These are phyloP conservation scores for Seminavis robusta DNA, from an alignment of 108 stramenopile genomes.

Conservation along the genomic window DNA sequence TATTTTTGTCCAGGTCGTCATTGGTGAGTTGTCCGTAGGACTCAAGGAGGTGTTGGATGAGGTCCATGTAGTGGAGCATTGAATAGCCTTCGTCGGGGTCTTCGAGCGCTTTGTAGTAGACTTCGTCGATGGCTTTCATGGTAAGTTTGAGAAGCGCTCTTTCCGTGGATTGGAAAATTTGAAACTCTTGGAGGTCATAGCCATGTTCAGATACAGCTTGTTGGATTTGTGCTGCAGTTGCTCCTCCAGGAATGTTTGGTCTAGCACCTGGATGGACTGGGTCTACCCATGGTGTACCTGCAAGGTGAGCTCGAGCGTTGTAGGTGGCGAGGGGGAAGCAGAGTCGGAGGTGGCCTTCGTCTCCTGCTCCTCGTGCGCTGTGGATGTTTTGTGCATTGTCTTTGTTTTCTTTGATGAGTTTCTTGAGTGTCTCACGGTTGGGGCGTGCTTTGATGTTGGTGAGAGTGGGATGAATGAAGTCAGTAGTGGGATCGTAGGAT, in stretches of 20 bases:
- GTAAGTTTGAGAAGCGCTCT: too few species aligned
- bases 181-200: background rate
- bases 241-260: background rate
- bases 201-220: background rate
- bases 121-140: too few species aligned
- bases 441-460: too few species aligned
- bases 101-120: too few species aligned
- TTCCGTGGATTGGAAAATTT: background rate
- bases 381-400: conserved; percentile 3
- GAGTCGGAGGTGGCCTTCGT: conserved; percentile 5
- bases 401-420: too few species aligned
- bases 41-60: background rate
- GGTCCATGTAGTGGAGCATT: background rate
- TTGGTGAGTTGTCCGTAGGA: too few species aligned
- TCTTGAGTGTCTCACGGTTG: too few species aligned
- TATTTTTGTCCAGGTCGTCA: too few species aligned
- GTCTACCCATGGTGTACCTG: background rate
- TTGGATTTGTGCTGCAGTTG: conserved; percentile 1
- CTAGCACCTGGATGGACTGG: conserved; percentile 1
- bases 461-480: too few species aligned
- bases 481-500: too few species aligned
- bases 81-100: too few species aligned
- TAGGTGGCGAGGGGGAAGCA: background rate
- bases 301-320: background rate
- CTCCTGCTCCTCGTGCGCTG: conserved; percentile 1